Percentiles rank a stretch among this genome's conserved stretches.
These are phyloP conservation scores for Rhodotorula sp. DNA, from an alignment of 1,284 basidiomycete genomes.

Conservation along the genomic window DNA sequence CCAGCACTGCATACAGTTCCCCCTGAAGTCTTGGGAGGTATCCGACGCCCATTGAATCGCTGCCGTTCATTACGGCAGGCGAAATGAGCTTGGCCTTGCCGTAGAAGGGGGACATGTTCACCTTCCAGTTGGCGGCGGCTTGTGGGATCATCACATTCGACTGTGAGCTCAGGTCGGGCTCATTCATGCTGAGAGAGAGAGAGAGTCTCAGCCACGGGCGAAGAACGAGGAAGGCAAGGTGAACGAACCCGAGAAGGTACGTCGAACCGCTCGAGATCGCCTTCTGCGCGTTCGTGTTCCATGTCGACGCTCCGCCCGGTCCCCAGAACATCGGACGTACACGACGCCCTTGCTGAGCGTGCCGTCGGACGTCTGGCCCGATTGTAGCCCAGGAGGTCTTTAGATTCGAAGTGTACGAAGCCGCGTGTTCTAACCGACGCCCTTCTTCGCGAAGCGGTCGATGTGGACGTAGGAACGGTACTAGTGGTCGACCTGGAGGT, in stretches of 20 bases:
- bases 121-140: constrained; percentile 30
- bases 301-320: constrained; percentile 1
- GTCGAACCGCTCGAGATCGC: constrained; percentile 1
- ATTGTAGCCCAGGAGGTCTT: constrained; percentile 25
- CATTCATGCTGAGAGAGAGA: constrained; percentile 15
- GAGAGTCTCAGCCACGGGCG: neutral
- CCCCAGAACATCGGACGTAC: constrained; percentile 38
- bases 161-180: constrained; percentile 35
- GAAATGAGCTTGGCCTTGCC: constrained; percentile 32
- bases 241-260: constrained; percentile 7
- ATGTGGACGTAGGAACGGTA: neutral
- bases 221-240: neutral
- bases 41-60: constrained; percentile 20
- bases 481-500: neutral
- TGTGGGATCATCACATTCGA: constrained; percentile 28
- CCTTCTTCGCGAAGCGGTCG: neutral
- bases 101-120: constrained; percentile 33
- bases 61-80: constrained; percentile 38
- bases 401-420: neutral
- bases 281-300: neutral
- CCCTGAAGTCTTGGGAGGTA: constrained; percentile 23
- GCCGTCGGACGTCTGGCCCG: constrained; percentile 16
- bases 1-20: constrained; percentile 21
- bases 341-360: constrained; percentile 18
- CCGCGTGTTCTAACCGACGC: neutral